Evolutionary conservation across 805 yeast genomes (phyloP), one percentile per base, ranked within the genome.

Genomic region (Monosporozyma unispora): DNA sequence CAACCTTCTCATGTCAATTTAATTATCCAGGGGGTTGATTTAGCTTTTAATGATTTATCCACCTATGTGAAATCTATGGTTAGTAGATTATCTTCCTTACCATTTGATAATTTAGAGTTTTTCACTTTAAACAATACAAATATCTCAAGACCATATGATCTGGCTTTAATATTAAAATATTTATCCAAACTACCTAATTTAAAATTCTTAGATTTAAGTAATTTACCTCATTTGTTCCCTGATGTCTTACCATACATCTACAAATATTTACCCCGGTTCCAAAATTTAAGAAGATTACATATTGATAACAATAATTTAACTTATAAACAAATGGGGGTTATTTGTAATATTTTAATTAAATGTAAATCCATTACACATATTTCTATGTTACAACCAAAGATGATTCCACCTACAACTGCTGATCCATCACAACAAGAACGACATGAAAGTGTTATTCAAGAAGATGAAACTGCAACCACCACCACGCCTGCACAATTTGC

Each of bases 11-110:
- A 35, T n/a, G n/a, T 27, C 14, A 28, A 37, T 27, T 23, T 45
- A 19, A 33, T 44, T 66, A 64, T 62, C 58, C 68, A 55, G 54
- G 96, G 96, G 5, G 65, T 90, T 6, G 96, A 89, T 69, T 57
- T 89, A 12, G 95, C 95, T 2, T 89, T 81, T 60, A 89, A 89
- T 62, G 91, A 87, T 61, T 66, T 84, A 25, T 63, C 64, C 21
- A 57, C 61, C 12, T 52, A 63, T 54, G 63, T 62, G 53, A 66
- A 60, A 46, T 57, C 60, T 2, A 54, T 59, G 37, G 60, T 55
- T 14, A 59, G 56, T 39, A 62, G 56, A 46, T 44, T 63, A 8
- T 57, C 64, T 2, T 35, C 62, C 1, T 42, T 56, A 22, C 46
- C 52, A n/a, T 57, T 48, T 29, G 48, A 49, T 8, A 48, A 69